Conservation (phyloP, 306 rosid species). For the Styphnolobium japonicum region DNA sequence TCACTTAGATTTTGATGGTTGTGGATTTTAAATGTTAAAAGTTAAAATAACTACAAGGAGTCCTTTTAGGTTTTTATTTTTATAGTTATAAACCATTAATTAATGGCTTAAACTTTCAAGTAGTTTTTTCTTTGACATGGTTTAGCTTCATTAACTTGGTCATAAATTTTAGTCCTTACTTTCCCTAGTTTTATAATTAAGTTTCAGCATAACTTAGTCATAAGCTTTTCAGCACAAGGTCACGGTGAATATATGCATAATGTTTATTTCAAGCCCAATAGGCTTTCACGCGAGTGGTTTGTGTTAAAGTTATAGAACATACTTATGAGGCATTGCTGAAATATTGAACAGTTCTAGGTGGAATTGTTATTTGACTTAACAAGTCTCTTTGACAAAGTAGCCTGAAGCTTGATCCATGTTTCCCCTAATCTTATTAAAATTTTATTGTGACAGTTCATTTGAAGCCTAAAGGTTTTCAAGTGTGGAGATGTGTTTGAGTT, state of each 20-base stretch:
- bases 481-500: too few species aligned
- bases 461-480: too few species aligned
- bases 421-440: too few species aligned
- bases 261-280: too few species aligned
- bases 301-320: too few species aligned
- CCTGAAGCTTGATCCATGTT: too few species aligned
- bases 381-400: too few species aligned
- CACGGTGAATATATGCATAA: background rate
- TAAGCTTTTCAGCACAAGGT: background rate
- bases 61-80: background rate
- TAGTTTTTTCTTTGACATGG: background rate
- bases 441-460: too few species aligned
- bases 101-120: background rate
- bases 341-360: too few species aligned
- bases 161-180: background rate
- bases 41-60: background rate
- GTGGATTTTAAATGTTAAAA: background rate
- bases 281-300: too few species aligned
- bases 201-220: background rate
- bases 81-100: background rate
- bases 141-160: background rate
- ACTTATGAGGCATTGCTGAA: too few species aligned
- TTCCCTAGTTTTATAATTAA: background rate
- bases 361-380: too few species aligned
- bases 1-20: background rate